Evolutionary conservation across 176 grass and related monocot species (phyloP).

Genomic region (Chloris gayana): DNA sequence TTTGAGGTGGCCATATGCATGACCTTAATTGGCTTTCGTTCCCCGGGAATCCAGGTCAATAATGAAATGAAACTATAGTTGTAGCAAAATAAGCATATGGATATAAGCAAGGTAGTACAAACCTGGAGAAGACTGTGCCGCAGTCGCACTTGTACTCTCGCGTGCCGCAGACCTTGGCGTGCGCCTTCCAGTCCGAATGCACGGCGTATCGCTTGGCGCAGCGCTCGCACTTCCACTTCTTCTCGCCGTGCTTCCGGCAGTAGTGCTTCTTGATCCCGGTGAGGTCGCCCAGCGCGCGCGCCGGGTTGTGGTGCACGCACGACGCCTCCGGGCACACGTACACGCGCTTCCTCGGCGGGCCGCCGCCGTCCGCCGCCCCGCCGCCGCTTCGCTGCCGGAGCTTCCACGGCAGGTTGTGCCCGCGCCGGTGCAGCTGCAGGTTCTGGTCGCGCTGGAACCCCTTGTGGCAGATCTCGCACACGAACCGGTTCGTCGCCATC

Average conservation of each 20-base stretch:
- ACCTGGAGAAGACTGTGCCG: conserved; percentile 98
- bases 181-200: conserved; percentile 98
- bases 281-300: conserved; percentile 74
- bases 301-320: conserved; percentile 74
- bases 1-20: conserved; percentile 6
- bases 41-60: background rate
- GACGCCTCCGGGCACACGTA: conserved; percentile 70
- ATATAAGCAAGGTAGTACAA: too few species aligned
- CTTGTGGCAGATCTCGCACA: conserved; percentile 97
- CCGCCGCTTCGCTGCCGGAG: conserved; percentile 53
- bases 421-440: conserved; percentile 94
- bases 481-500: conserved; percentile 83
- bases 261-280: conserved; percentile 89
- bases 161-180: conserved; percentile 96
- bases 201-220: conserved; percentile 92
- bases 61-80: too few species aligned
- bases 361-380: background rate
- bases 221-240: conserved; percentile 86
- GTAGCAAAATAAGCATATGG: too few species aligned
- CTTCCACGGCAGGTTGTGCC: conserved; percentile 99
- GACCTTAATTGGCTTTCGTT: background rate
- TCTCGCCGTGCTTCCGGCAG: conserved; percentile 83
- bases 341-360: conserved; percentile 47
- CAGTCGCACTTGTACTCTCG: conserved; percentile 96
- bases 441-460: conserved; percentile 96